These are phyloP conservation scores for Coniferiporia sulphurascens DNA, from an alignment of 1,284 basidiomycete genomes.

Conservation along the genomic window DNA sequence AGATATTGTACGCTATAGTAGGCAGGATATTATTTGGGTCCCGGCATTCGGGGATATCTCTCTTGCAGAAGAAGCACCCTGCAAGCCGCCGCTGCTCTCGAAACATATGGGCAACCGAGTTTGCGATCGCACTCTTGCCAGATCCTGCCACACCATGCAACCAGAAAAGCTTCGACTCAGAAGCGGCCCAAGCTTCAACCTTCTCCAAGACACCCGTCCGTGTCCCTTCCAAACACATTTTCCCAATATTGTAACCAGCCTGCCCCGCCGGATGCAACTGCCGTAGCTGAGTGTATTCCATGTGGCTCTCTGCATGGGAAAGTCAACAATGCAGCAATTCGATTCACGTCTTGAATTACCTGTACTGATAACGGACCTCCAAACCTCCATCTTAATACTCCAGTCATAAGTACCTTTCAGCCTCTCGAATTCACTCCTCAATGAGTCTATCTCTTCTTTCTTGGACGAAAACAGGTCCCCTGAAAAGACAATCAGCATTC, in stretches of 20 bases:
- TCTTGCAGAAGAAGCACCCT: slow-evolving; percentile 16
- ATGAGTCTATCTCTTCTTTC: not conserved
- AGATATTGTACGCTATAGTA: slow-evolving; percentile 1
- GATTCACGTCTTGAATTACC: not conserved
- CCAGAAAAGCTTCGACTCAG: slow-evolving; percentile 28
- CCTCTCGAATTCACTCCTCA: not conserved
- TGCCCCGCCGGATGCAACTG: not conserved
- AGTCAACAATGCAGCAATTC: not conserved
- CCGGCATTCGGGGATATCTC: not conserved
- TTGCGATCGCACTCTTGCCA: slow-evolving; percentile 31
- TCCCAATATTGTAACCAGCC: not conserved
- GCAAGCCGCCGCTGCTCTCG: slow-evolving; percentile 27
- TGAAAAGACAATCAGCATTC: not conserved
- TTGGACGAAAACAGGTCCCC: not conserved
- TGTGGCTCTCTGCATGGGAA: not conserved
- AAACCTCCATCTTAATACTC: not conserved
- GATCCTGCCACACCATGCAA: slow-evolving; percentile 17
- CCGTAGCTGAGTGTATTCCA: not conserved
- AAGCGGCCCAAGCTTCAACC: not conserved
- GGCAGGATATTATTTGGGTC: not conserved
- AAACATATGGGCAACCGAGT: slow-evolving; percentile 27
- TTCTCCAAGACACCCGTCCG: not conserved
- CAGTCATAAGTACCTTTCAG: not conserved
- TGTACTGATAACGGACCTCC: not conserved
- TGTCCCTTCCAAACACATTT: slow-evolving; percentile 1